phyloP scores from a whole-genome alignment of 2,329 filamentous ascomycete species.

The Phyllosticta citrichinensis region DNA sequence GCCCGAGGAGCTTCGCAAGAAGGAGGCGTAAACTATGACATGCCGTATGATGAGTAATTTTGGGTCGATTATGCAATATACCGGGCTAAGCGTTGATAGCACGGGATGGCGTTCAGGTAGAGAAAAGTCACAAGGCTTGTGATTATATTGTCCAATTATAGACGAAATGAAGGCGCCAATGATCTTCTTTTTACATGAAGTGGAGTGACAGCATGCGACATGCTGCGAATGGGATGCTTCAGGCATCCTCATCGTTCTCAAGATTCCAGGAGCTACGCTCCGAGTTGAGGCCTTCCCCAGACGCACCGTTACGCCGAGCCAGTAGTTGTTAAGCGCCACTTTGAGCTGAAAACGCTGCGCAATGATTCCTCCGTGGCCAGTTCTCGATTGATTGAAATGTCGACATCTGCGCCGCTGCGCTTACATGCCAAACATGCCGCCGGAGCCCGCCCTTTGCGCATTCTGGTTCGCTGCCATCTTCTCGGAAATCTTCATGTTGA shows the following conservation, averaged over 20 bases:
- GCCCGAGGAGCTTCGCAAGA: conserved; percentile 36
- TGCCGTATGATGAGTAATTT: background rate
- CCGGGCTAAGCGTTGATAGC: background rate
- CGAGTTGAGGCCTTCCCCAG: background rate
- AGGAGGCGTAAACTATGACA: conserved; percentile 41
- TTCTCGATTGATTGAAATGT: background rate
- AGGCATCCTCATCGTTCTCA: background rate
- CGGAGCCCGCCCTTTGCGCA: conserved; percentile 50
- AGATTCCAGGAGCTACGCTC: background rate
- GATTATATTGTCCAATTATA: background rate
- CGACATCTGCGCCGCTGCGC: background rate
- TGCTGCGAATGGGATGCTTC: background rate
- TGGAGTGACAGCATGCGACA: background rate
- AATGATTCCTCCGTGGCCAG: background rate
- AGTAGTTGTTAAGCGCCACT: background rate
- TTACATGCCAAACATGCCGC: conserved; percentile 57
- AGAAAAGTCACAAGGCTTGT: background rate
- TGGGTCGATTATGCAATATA: background rate
- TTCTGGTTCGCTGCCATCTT: conserved; percentile 86
- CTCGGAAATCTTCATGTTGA: conserved; percentile 95
- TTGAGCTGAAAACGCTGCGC: background rate
- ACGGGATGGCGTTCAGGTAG: background rate
- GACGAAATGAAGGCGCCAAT: background rate
- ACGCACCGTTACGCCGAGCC: background rate
- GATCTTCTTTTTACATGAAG: background rate